Evolutionary conservation across 2,329 filamentous ascomycete genomes (phyloP), one percentile per base, ranked within the genome.

Genomic region (Calonectria pseudoreteaudii): DNA sequence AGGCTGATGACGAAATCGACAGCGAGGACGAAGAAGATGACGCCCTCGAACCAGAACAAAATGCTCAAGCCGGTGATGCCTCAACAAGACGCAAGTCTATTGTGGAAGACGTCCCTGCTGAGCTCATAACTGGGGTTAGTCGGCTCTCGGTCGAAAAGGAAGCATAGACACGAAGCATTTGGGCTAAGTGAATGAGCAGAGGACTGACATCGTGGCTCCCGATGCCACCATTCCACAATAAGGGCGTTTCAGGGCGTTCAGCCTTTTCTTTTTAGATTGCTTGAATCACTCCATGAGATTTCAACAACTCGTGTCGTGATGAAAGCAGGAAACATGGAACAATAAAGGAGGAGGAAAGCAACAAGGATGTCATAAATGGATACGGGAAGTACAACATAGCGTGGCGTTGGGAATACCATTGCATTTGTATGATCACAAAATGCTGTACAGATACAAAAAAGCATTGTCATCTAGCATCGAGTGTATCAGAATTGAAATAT

Each of bases 61-160:
- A 34, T 14, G 31, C 38, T 60, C 52, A 80, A 66, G 70, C 74
- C 69, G 66, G 77, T 52, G 71, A 78, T 64, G 70, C 66, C 26
- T 68, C 71, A 23, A n/a, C 65, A 34, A 53, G 62, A 66, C 77
- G 74, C 65, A 64, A 75, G 70, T 76, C 78, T 20, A 67, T 86
- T 30, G 81, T 86, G 8, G 83, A 87, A 73, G 91, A 92, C 76
- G 70, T 87, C 14, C 84, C 86, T 68, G 91, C 90, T 3, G 90
- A 92, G 81, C 77, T 91, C 34, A 92, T 92, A 68, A 92, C 90
- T 23, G 91, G 91, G 69, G 82, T 93, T 83, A 87, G 88, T 83
- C 86, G 90, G 74, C 81, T 92, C 66, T 85, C 86, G 66, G 76
- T 90, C 44, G 86, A 88, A 72, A 86, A 86, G 38, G 78, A 84